Percentiles rank a stretch among this genome's conserved stretches.
Evolutionary conservation across 192 early-diverging fungal species (phyloP).

Genomic region (Coemansia sp.): DNA sequence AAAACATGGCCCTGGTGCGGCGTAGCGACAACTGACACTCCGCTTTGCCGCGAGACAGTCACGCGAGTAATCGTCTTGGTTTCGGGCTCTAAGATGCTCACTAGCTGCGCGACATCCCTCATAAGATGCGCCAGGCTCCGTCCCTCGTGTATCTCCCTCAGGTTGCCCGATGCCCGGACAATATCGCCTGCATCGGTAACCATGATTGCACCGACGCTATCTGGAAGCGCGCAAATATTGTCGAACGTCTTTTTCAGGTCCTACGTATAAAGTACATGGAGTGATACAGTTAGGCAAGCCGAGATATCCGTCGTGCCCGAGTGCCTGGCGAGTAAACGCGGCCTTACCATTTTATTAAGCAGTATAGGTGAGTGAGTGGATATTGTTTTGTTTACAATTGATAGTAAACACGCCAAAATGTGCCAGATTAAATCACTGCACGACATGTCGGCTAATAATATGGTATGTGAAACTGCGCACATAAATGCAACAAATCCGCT

Average conservation of each 20-base stretch:
- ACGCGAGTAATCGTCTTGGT: slow-evolving; percentile 33
- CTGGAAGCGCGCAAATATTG: slow-evolving; percentile 43
- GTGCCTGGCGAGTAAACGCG: no score
- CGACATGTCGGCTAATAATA: no score
- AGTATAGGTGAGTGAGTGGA: no score
- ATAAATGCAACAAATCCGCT: no score
- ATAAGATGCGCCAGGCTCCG: slow-evolving; percentile 33
- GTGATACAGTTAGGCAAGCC: not conserved
- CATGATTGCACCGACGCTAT: slow-evolving; percentile 51
- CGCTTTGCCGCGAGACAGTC: slow-evolving; percentile 35
- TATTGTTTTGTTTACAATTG: no score
- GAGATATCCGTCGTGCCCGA: not conserved
- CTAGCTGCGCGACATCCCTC: slow-evolving; percentile 46
- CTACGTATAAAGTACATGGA: slow-evolving; percentile 5
- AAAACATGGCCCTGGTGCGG: slow-evolving; percentile 37
- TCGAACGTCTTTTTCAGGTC: slow-evolving; percentile 54
- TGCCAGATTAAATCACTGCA: no score
- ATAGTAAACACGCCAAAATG: no score
- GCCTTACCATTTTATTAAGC: no score
- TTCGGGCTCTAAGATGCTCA: slow-evolving; percentile 29
- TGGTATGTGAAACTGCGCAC: no score
- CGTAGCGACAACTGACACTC: slow-evolving; percentile 35
- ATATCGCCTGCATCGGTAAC: slow-evolving; percentile 48
- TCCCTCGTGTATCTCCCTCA: slow-evolving; percentile 29
- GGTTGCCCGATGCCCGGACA: slow-evolving; percentile 31